These are phyloP conservation scores for Drechslera avenae DNA, from an alignment of 2,329 filamentous ascomycete genomes.

Conservation along the genomic window DNA sequence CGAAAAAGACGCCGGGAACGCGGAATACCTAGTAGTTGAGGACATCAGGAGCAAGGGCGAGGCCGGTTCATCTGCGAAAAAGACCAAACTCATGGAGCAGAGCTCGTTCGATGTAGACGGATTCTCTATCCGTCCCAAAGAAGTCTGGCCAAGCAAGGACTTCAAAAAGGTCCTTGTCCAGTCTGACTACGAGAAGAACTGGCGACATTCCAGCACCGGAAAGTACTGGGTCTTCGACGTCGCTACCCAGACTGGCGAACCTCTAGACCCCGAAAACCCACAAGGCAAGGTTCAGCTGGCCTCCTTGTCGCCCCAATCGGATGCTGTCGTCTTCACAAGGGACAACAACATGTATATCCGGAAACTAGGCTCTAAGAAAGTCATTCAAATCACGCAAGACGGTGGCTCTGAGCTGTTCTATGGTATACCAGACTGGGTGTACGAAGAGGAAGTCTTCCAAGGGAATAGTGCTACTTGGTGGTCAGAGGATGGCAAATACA, in stretches of 20 bases:
- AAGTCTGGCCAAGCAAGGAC: conserved; percentile 78
- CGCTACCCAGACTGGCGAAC: conserved; percentile 73
- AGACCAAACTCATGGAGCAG: conserved; percentile 76
- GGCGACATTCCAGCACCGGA: conserved; percentile 87
- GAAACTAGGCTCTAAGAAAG: conserved; percentile 62
- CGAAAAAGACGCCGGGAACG: conserved; percentile 65
- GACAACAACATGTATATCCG: conserved; percentile 91
- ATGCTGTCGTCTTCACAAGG: conserved; percentile 86
- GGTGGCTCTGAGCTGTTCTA: conserved; percentile 91
- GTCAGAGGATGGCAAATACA: conserved; percentile 84
- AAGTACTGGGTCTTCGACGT: conserved; percentile 94
- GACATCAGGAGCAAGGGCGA: conserved; percentile 69
- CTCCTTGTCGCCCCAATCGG: conserved; percentile 84
- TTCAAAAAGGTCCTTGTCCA: conserved; percentile 85
- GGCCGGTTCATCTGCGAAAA: conserved; percentile 52
- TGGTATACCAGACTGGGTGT: conserved; percentile 96
- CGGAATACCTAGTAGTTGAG: conserved; percentile 81
- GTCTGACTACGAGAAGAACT: conserved; percentile 74
- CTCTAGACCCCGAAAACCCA: conserved; percentile 73
- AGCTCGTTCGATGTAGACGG: conserved; percentile 65
- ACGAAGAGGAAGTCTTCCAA: conserved; percentile 82
- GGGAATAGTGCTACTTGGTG: conserved; percentile 91
- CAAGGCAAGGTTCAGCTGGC: conserved; percentile 78
- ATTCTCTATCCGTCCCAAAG: conserved; percentile 60
- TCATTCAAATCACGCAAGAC: conserved; percentile 80